Conservation (phyloP, 2,329 filamentous ascomycete species). For the Fusarium scirpi region DNA sequence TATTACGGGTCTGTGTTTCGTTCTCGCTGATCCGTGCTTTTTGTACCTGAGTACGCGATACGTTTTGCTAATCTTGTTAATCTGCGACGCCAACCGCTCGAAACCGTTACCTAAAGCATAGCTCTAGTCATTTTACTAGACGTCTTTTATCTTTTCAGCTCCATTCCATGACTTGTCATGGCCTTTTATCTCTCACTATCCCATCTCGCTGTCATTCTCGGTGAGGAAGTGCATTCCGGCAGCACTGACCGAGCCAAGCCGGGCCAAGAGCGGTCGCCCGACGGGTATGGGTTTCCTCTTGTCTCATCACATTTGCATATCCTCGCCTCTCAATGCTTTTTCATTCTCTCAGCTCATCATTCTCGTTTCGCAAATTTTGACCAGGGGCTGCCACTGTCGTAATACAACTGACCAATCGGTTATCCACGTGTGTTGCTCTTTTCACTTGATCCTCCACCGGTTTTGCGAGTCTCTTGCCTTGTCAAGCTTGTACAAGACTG, state of each 20-base stretch:
- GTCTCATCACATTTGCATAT: constrained; percentile 8
- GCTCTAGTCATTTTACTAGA: constrained; percentile 6
- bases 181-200: neutral
- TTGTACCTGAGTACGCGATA: constrained; percentile 28
- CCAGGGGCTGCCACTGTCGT: constrained; percentile 19
- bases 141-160: constrained; percentile 1
- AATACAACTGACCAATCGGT: constrained; percentile 32
- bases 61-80: constrained; percentile 35
- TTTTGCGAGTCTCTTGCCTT: constrained; percentile 16
- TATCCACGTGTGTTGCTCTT: constrained; percentile 37
- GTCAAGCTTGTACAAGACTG: neutral
- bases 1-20: constrained; percentile 29
- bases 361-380: constrained; percentile 27
- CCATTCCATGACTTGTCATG: constrained; percentile 10
- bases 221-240: constrained; percentile 24
- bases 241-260: constrained; percentile 17
- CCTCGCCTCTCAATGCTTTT: constrained; percentile 11
- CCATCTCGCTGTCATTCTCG: constrained; percentile 13
- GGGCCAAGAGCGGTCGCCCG: constrained; percentile 25
- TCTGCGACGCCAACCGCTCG: constrained; percentile 31
- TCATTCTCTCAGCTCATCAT: constrained; percentile 13
- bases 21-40: constrained; percentile 19
- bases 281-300: constrained; percentile 17
- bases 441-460: constrained; percentile 4
- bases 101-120: constrained; percentile 34